These are phyloP conservation scores for Quercus cerris DNA, from an alignment of 306 rosid genomes.

Conservation along the genomic window DNA sequence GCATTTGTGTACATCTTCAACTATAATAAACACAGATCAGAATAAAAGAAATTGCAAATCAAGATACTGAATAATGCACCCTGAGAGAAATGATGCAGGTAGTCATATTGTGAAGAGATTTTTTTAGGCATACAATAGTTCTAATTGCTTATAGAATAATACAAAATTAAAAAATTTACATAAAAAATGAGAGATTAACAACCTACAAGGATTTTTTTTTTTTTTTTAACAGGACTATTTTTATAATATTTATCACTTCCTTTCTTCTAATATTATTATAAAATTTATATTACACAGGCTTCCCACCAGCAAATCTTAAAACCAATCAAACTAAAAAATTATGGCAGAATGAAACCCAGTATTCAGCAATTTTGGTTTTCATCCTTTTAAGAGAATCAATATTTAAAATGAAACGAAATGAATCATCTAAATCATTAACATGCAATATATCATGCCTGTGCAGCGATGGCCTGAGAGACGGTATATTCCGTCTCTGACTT, in stretches of 20 bases:
- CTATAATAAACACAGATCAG: not conserved
- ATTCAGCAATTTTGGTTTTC: not conserved
- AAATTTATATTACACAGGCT: not conserved
- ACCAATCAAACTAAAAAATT: not conserved
- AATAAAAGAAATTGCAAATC: not conserved
- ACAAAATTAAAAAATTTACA: not conserved
- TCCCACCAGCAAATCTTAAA: not conserved
- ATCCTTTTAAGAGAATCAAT: not conserved
- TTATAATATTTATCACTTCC: not conserved
- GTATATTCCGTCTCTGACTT: slow-evolving; percentile 86
- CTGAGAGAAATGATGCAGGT: not conserved
- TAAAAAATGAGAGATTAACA: not conserved
- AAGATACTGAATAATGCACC: not conserved
- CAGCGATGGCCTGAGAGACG: slow-evolving; percentile 95
- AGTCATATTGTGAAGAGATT: not conserved
- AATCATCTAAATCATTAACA: slow-evolving; percentile 2
- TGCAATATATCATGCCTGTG: slow-evolving; percentile 61
- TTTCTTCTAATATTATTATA: not conserved
- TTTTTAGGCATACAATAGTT: not conserved
- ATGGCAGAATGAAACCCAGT: slow-evolving; percentile 2
- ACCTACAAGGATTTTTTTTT: not conserved
- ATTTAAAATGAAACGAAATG: not conserved
- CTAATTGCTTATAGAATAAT: not conserved
- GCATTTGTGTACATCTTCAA: not conserved
- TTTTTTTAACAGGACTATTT: not conserved